Evolutionary conservation across 2,329 filamentous ascomycete genomes (phyloP).

Genomic region (Drechslerella dactyloides): DNA sequence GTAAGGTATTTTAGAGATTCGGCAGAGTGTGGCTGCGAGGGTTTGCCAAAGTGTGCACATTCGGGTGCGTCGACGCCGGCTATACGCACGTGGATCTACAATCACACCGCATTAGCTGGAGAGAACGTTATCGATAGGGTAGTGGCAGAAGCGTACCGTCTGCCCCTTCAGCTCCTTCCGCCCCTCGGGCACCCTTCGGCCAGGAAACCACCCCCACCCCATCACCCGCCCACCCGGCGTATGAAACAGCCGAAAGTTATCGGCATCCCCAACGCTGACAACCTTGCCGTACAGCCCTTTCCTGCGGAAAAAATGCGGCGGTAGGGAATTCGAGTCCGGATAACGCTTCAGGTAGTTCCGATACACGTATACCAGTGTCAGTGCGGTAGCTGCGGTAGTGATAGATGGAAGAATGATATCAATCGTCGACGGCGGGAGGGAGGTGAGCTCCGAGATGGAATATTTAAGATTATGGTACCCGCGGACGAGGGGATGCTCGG

Average conservation of each 20-base stretch:
- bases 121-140: background rate
- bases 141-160: conserved; percentile 67
- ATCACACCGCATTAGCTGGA: background rate
- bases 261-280: conserved; percentile 93
- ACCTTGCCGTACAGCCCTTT: conserved; percentile 82
- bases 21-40: conserved; percentile 79
- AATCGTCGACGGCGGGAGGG: conserved; percentile 33
- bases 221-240: conserved; percentile 85
- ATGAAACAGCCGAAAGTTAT: conserved; percentile 89
- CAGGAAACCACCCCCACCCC: conserved; percentile 89
- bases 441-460: conserved; percentile 26
- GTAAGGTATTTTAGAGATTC: conserved; percentile 86
- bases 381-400: conserved; percentile 63
- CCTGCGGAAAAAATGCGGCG: conserved; percentile 74
- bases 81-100: conserved; percentile 81
- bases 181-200: conserved; percentile 72
- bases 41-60: conserved; percentile 85
- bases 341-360: conserved; percentile 82
- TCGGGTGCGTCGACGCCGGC: conserved; percentile 95
- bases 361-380: conserved; percentile 68
- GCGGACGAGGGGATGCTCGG: conserved; percentile 27
- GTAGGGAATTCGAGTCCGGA: conserved; percentile 76
- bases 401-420: conserved; percentile 44
- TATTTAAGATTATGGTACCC: conserved; percentile 25
- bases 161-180: conserved; percentile 74